phyloP scores from a whole-genome alignment of 768 basidiomycete species.

The Rhizopogon roseolus region DNA sequence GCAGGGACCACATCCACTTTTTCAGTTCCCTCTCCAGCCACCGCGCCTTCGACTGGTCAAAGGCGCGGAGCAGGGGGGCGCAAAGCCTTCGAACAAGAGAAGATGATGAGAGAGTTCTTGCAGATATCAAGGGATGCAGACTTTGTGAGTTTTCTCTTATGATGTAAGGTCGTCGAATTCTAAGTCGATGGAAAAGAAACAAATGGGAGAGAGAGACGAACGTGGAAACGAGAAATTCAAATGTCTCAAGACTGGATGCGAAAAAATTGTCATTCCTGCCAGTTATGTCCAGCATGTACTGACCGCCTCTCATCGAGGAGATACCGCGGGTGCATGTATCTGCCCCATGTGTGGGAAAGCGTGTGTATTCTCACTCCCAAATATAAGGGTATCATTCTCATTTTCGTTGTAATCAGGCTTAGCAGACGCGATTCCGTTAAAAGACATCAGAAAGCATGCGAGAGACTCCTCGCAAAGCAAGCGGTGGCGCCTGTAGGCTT shows the following conservation, averaged over 20 bases:
- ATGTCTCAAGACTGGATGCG: not conserved
- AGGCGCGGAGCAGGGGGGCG: not conserved
- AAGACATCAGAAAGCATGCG: not conserved
- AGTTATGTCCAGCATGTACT: not conserved
- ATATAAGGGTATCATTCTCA: not conserved
- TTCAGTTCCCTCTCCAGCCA: too few relatives aligned
- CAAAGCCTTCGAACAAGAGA: not conserved
- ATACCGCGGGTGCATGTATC: not conserved
- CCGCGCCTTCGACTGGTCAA: too few relatives aligned
- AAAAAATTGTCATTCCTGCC: not conserved
- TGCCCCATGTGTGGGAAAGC: not conserved
- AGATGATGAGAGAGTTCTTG: not conserved
- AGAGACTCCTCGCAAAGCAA: too few relatives aligned
- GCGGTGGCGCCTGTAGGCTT: not conserved
- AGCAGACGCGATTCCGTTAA: not conserved
- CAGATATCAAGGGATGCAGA: not conserved
- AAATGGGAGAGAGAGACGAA: not conserved
- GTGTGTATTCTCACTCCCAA: not conserved
- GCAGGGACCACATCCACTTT: too few relatives aligned
- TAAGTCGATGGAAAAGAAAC: not conserved
- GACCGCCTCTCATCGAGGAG: not conserved
- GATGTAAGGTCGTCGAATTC: not conserved
- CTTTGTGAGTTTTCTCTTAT: not conserved
- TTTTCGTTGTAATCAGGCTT: not conserved
- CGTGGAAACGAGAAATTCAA: not conserved